Conservation (phyloP, 2,329 filamentous ascomycete species). For the Orbilia blumenaviensis region DNA sequence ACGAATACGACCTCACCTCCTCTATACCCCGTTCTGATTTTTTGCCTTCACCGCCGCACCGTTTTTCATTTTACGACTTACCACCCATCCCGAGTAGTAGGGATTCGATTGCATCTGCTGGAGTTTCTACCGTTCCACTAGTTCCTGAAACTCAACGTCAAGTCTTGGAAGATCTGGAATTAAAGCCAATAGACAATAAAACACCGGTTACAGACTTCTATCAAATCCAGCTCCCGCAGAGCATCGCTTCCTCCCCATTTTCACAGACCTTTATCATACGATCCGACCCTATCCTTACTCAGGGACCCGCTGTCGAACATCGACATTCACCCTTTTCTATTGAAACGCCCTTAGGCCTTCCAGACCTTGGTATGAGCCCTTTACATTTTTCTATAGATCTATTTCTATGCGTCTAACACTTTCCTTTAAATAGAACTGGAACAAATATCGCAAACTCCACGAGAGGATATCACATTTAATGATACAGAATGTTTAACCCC, state of each 20-base stretch:
- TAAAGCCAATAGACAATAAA: neutral
- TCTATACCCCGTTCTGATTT: neutral
- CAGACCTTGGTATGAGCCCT: neutral
- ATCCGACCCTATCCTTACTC: neutral
- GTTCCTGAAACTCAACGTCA: neutral
- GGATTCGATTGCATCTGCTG: neutral
- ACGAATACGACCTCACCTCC: slow-evolving; percentile 1
- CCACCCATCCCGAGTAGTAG: slow-evolving; percentile 32
- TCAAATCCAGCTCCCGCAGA: slow-evolving; percentile 11
- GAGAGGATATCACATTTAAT: neutral
- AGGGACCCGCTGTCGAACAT: neutral
- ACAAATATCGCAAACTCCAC: neutral
- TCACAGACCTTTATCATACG: neutral
- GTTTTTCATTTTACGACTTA: slow-evolving; percentile 3
- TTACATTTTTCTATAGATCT: neutral
- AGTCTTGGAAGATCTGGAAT: neutral
- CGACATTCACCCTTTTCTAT: slow-evolving; percentile 7
- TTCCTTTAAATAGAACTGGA: neutral
- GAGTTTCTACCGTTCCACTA: neutral
- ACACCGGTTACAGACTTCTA: neutral
- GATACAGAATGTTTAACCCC: neutral
- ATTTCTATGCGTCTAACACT: neutral
- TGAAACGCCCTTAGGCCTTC: neutral
- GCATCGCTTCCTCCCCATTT: neutral
- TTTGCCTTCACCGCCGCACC: neutral